A percentile compares a stretch with the other conserved stretches of the same genome.
phyloP scores from a whole-genome alignment of 306 rosid species.

The Prinsepia uniflora region DNA sequence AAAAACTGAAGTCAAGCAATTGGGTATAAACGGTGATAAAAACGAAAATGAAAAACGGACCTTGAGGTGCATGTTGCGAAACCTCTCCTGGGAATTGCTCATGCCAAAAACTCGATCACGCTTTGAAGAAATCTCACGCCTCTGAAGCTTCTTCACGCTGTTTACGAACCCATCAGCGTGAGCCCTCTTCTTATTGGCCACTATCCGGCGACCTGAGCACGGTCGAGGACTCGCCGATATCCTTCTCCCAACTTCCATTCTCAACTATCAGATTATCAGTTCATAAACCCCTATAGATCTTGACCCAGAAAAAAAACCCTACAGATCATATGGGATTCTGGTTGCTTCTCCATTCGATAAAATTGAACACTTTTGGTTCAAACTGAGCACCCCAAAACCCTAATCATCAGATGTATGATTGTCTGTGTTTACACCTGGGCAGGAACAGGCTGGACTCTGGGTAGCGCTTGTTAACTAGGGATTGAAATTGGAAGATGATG shows the following conservation, averaged over 20 bases:
- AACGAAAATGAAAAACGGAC: slow-evolving; percentile 16
- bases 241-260: slow-evolving; percentile 62
- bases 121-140: slow-evolving; percentile 64
- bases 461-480: not conserved
- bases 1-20: not conserved
- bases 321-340: not conserved
- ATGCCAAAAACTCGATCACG: slow-evolving; percentile 56
- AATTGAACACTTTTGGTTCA: not conserved
- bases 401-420: not conserved
- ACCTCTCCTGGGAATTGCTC: slow-evolving; percentile 58
- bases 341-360: not conserved
- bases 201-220: slow-evolving; percentile 49
- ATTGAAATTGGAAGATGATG: not conserved
- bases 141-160: slow-evolving; percentile 61
- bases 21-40: not conserved
- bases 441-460: not conserved
- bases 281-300: slow-evolving; percentile 5
- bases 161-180: slow-evolving; percentile 30
- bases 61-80: slow-evolving; percentile 67
- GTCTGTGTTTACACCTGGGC: too few relatives aligned
- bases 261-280: not conserved
- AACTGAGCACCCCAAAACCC: slow-evolving; percentile 9
- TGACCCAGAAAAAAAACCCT: too few relatives aligned
- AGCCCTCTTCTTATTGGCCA: slow-evolving; percentile 54
- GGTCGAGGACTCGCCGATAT: slow-evolving; percentile 56